A percentile compares a stretch with the other conserved stretches of the same genome.
These are phyloP conservation scores for Verticillium alfalfae DNA, from an alignment of 2,329 filamentous ascomycete genomes.

Conservation along the genomic window DNA sequence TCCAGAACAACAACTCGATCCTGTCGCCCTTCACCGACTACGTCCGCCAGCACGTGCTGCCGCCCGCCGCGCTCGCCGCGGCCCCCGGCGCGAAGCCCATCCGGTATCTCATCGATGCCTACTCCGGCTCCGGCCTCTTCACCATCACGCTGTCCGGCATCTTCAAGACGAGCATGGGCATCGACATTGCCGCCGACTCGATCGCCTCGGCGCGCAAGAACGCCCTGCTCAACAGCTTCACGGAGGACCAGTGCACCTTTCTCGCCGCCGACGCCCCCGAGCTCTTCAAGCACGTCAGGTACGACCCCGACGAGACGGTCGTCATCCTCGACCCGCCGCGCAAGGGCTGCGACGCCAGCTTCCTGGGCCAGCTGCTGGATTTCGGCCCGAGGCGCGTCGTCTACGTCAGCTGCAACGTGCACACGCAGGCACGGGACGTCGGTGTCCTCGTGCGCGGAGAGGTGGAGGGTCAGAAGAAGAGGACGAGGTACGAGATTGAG, in stretches of 20 bases:
- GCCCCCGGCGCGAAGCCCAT: constrained; percentile 35
- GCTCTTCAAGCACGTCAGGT: constrained; percentile 72
- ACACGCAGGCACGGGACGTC: constrained; percentile 92
- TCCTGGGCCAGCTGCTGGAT: constrained; percentile 71
- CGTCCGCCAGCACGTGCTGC: constrained; percentile 74
- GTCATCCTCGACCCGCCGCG: constrained; percentile 96
- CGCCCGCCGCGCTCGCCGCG: constrained; percentile 29
- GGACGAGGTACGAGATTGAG: constrained; percentile 72
- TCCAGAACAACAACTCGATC: constrained; percentile 99
- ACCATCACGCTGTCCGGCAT: constrained; percentile 84
- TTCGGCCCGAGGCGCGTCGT: constrained; percentile 77
- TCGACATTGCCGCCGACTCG: constrained; percentile 78
- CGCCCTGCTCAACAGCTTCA: constrained; percentile 68
- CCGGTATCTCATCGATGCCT: constrained; percentile 91
- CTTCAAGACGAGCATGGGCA: constrained; percentile 80
- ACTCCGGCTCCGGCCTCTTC: constrained; percentile 95
- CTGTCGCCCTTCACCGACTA: constrained; percentile 80
- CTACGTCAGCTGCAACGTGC: constrained; percentile 97
- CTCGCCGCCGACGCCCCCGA: constrained; percentile 81
- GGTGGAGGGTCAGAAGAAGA: constrained; percentile 12
- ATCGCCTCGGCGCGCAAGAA: constrained; percentile 78
- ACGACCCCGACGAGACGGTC: constrained; percentile 74
- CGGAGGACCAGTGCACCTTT: constrained; percentile 67
- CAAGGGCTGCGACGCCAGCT: constrained; percentile 86
- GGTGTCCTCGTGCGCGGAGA: constrained; percentile 75